Percentiles rank a stretch among this genome's conserved stretches.
phyloP scores from a whole-genome alignment of 2,329 filamentous ascomycete genomes.

The Neoscytalidium dimidiatum region DNA sequence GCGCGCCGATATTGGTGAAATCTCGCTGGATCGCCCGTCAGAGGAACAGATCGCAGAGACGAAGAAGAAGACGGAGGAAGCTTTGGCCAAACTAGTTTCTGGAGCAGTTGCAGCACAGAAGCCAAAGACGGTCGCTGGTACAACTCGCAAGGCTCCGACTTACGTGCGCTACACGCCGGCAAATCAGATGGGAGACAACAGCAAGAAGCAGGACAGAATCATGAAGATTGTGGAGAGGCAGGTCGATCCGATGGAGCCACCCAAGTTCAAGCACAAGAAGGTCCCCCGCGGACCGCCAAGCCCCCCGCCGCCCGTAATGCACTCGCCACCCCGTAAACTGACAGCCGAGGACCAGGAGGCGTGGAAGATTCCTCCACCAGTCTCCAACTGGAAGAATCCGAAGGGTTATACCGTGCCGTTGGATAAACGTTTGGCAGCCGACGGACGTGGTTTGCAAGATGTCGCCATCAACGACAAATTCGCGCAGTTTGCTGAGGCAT shows the following conservation, averaged over 20 bases:
- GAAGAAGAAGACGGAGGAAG: conserved; percentile 84
- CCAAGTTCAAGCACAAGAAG: conserved; percentile 99
- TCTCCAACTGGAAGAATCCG: conserved; percentile 99
- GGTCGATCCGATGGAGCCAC: conserved; percentile 92
- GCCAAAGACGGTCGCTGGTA: conserved; percentile 88
- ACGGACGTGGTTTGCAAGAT: conserved; percentile 88
- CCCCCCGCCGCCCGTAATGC: conserved; percentile 91
- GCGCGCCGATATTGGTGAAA: conserved; percentile 87
- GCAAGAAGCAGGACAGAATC: conserved; percentile 87
- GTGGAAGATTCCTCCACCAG: conserved; percentile 85
- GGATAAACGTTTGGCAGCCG: conserved; percentile 92
- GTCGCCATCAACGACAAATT: conserved; percentile 98
- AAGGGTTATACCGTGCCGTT: conserved; percentile 96
- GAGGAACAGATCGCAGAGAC: conserved; percentile 82
- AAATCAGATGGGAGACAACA: conserved; percentile 90
- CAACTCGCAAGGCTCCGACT: conserved; percentile 79
- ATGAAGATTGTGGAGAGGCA: conserved; percentile 98
- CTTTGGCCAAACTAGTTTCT: conserved; percentile 77
- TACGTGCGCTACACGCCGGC: conserved; percentile 95
- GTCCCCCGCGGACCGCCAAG: conserved; percentile 90
- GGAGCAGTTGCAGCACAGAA: conserved; percentile 90
- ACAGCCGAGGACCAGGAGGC: conserved; percentile 97
- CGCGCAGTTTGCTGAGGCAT: conserved; percentile 88
- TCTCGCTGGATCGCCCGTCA: conserved; percentile 81
- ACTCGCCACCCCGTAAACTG: conserved; percentile 89